These are phyloP conservation scores for Monsonia emarginata DNA, from an alignment of 441 rosid genomes.

Conservation along the genomic window DNA sequence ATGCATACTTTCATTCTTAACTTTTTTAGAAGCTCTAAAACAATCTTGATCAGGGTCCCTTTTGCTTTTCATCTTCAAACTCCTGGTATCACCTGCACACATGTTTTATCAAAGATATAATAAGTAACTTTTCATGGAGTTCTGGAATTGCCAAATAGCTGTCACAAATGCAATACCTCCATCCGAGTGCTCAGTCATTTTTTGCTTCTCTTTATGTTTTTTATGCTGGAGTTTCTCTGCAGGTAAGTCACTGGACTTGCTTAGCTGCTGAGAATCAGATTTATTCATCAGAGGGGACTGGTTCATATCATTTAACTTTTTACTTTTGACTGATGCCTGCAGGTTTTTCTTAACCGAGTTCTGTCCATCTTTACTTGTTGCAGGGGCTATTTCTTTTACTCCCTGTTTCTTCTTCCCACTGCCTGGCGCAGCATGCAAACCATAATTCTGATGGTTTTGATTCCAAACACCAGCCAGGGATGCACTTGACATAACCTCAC, in stretches of 20 bases:
- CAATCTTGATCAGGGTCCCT: constrained; percentile 40
- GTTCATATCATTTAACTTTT: constrained; percentile 30
- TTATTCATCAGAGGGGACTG: constrained; percentile 33
- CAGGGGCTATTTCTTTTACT: constrained; percentile 24
- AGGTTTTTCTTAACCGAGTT: constrained; percentile 34
- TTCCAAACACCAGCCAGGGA: constrained; percentile 23
- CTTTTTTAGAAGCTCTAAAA: constrained; percentile 50
- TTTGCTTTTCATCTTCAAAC: constrained; percentile 48
- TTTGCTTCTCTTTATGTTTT: constrained; percentile 62
- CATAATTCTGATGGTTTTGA: constrained; percentile 21
- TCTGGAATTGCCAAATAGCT: not conserved
- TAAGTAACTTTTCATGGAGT: constrained; percentile 8
- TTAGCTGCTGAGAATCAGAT: constrained; percentile 25
- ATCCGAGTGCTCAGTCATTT: constrained; percentile 40
- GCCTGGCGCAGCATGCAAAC: constrained; percentile 19
- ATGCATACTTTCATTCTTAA: constrained; percentile 38
- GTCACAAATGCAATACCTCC: constrained; percentile 51
- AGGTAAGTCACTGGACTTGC: constrained; percentile 30
- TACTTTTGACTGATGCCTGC: constrained; percentile 23
- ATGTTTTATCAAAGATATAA: constrained; percentile 22
- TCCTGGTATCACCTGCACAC: constrained; percentile 42
- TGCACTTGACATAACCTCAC: constrained; percentile 17
- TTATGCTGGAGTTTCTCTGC: constrained; percentile 40
- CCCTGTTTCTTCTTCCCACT: constrained; percentile 36
- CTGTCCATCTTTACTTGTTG: constrained; percentile 31